Percentiles rank a stretch among this genome's conserved stretches.
Conservation (phyloP, 2,329 filamentous ascomycete species). For the Neocucurbitaria cava region DNA sequence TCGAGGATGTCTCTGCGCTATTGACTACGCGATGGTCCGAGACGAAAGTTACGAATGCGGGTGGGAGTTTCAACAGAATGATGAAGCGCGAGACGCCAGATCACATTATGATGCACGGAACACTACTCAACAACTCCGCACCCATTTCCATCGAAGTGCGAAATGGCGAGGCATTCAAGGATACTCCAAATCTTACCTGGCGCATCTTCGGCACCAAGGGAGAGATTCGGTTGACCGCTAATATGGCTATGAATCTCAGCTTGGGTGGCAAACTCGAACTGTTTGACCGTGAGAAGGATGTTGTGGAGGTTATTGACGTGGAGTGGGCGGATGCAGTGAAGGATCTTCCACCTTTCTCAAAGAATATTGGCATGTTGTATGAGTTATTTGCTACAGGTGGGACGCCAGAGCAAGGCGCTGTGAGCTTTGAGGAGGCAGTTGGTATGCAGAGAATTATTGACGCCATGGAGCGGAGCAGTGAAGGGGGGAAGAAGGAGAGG, state of each 20-base stretch:
- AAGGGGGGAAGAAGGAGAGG: neutral
- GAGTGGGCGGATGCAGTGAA: constrained; percentile 57
- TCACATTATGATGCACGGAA: constrained; percentile 50
- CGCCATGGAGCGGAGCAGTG: constrained; percentile 4
- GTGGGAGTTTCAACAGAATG: constrained; percentile 1
- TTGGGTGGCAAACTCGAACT: constrained; percentile 56
- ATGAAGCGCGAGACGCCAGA: constrained; percentile 54
- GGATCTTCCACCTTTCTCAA: constrained; percentile 45
- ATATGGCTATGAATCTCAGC: constrained; percentile 39
- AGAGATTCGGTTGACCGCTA: constrained; percentile 28
- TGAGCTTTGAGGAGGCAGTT: constrained; percentile 8
- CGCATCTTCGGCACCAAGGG: constrained; percentile 25
- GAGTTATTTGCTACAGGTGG: constrained; percentile 58
- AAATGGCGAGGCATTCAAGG: constrained; percentile 21
- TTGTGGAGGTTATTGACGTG: constrained; percentile 54
- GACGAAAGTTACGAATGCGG: constrained; percentile 19
- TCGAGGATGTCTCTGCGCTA: constrained; percentile 9
- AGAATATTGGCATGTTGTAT: constrained; percentile 62
- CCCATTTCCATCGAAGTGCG: constrained; percentile 19
- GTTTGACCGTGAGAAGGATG: constrained; percentile 57
- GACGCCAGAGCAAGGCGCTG: constrained; percentile 10
- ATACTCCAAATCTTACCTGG: constrained; percentile 16
- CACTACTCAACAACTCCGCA: constrained; percentile 7
- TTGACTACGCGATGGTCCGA: constrained; percentile 6
- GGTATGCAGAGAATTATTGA: constrained; percentile 5